Conservation (phyloP, 108 stramenopile genomes). For the Cylindrotheca closterium region DNA sequence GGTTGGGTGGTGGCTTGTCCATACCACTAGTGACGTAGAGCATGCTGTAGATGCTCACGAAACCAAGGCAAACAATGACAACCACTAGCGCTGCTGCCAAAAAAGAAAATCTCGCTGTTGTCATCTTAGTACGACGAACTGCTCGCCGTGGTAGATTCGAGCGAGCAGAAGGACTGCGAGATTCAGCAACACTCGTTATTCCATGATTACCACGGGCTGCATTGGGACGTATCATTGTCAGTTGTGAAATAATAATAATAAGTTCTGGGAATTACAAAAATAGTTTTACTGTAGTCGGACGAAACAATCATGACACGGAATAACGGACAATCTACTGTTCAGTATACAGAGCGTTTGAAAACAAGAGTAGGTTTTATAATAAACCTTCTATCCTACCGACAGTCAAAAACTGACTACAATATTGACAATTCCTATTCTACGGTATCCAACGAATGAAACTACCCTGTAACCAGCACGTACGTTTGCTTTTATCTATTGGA, state of each 20-base stretch:
- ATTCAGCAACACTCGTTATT: not conserved
- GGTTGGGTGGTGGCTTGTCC: not conserved
- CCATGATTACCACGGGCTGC: not conserved
- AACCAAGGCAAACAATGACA: not conserved
- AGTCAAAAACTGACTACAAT: not conserved
- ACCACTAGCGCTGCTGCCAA: not conserved
- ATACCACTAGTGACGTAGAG: not conserved
- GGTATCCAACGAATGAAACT: not conserved
- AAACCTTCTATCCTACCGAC: not conserved
- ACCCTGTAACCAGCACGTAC: no score
- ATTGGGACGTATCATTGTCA: not conserved
- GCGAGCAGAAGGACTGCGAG: not conserved
- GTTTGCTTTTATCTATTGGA: no score
- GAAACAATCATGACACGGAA: not conserved
- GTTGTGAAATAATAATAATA: not conserved
- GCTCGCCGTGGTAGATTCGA: not conserved
- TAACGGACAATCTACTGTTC: not conserved
- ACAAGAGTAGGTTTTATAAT: not conserved
- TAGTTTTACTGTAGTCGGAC: not conserved
- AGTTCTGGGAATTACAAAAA: not conserved
- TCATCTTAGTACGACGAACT: not conserved
- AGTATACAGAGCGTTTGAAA: not conserved
- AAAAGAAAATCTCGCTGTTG: not conserved
- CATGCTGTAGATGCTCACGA: not conserved
- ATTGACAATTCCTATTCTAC: not conserved